These are phyloP conservation scores for Colletotrichum cereale DNA, from an alignment of 2,329 filamentous ascomycete genomes.

Conservation along the genomic window DNA sequence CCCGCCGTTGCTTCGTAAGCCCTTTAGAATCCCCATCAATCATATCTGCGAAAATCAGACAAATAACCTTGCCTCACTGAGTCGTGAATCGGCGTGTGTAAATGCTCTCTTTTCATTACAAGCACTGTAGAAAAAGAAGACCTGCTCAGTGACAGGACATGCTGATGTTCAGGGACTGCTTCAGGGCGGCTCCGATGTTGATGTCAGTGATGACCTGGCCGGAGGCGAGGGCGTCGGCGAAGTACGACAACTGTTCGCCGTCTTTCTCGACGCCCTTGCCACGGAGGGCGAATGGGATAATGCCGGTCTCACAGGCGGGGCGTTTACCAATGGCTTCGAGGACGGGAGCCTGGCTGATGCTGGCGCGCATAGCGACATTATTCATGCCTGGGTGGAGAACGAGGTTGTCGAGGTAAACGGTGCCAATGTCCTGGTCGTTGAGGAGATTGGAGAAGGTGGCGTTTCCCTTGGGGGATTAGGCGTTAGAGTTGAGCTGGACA, in stretches of 20 bases:
- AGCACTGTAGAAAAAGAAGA: not conserved
- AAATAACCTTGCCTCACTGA: not conserved
- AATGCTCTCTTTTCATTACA: not conserved
- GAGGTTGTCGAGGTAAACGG: conserved; percentile 69
- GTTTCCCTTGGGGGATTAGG: conserved; percentile 66
- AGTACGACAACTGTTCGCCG: conserved; percentile 68
- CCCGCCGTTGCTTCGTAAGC: not conserved
- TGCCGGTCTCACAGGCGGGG: conserved; percentile 66
- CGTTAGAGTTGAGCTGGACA: conserved; percentile 2
- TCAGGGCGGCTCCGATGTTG: conserved; percentile 55
- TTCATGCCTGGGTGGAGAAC: conserved; percentile 71
- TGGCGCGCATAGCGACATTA: conserved; percentile 65
- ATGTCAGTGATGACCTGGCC: conserved; percentile 66
- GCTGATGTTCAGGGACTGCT: conserved; percentile 44
- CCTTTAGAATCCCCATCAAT: conserved; percentile 8
- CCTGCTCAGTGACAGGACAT: conserved; percentile 11
- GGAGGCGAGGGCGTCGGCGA: conserved; percentile 64
- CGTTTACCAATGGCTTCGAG: conserved; percentile 55
- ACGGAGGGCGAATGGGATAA: conserved; percentile 67
- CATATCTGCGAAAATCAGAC: not conserved
- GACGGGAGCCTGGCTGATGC: conserved; percentile 63
- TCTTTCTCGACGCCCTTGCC: conserved; percentile 65
- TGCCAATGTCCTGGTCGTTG: conserved; percentile 64
- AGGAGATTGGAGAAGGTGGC: conserved; percentile 71
- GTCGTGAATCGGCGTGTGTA: not conserved